A percentile compares a stretch with the other conserved stretches of the same genome.
Conservation (phyloP, 352 stramenopile species). For the Phytophthora rubi region DNA sequence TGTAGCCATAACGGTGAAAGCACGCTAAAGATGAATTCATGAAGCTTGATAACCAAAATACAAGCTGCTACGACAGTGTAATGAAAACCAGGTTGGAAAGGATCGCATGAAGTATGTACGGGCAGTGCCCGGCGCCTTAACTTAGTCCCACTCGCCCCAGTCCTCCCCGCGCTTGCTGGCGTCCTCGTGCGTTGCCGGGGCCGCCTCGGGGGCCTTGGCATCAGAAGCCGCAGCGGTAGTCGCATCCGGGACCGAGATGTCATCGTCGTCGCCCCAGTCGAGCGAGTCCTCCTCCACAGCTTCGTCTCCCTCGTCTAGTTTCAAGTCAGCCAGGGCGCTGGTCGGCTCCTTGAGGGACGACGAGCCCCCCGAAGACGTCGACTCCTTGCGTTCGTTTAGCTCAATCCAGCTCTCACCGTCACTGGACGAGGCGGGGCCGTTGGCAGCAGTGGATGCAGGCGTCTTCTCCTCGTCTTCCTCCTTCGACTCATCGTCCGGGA, state of each 20-base stretch:
- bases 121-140: constrained; percentile 10
- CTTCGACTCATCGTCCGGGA: constrained; percentile 52
- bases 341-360: constrained; percentile 37
- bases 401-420: constrained; percentile 76
- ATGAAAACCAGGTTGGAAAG: constrained; percentile 20
- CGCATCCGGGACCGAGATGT: constrained; percentile 35
- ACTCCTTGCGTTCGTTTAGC: constrained; percentile 68
- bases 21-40: neutral
- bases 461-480: constrained; percentile 45
- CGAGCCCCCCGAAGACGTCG: constrained; percentile 52
- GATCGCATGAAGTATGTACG: constrained; percentile 31
- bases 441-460: constrained; percentile 12
- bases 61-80: constrained; percentile 2
- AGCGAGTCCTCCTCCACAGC: constrained; percentile 52
- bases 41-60: constrained; percentile 16
- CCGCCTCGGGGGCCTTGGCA: constrained; percentile 22
- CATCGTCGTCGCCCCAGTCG: constrained; percentile 72
- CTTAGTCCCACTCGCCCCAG: constrained; percentile 78
- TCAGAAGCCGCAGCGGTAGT: constrained; percentile 16
- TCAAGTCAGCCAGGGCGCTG: constrained; percentile 35
- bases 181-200: constrained; percentile 33
- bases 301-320: constrained; percentile 44
- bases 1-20: too few species aligned
- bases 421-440: constrained; percentile 48
- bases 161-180: constrained; percentile 57